Evolutionary conservation across 176 grass and related monocot genomes (phyloP), one percentile per base, ranked within the genome.

Genomic region (Typha latifolia): DNA sequence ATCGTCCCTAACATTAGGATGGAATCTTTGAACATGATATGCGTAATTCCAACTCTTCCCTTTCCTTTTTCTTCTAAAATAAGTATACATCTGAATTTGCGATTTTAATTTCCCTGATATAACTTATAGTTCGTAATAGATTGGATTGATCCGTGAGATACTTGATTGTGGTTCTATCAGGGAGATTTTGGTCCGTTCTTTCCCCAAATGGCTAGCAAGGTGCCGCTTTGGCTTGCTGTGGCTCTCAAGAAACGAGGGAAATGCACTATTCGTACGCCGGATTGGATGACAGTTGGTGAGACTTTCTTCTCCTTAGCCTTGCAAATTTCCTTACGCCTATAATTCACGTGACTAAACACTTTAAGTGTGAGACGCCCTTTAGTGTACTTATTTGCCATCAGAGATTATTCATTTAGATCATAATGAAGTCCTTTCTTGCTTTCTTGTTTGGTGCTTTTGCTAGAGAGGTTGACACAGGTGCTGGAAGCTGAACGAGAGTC

Each of bases 401-500:
- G 68, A 14, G 49, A 27, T 12, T 51, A 57, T 32, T 32, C 52
- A 16, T 63, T 47, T 6, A 63, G 27, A 61, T 74, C 16, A 74
- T 48, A 10, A 14, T 63, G 14, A 21, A 50, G 9, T 70, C 55
- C 16, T 3, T 51, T 59, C 3, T 72, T 49, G n/a, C 16, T 3
- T 51, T 59, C 3, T 72, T 49, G n/a, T 1, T 66, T 69, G 21
- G 12, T 69, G 51, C 78, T 78, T 24, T 78, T 78, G 49, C 32
- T 67, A 97, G 93, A 92, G 12, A 90, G 74, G 66, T 78, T 97
- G 83, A 97, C 88, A 9, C 93, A 90, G 71, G 85, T 87, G 27
- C 66, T 97, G 62, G 85, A 97, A 32, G 85, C 88, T 0, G 93
- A 97, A 85, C 85, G 93, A 66, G 93, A 97, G 66, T 92, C 93